Evolutionary conservation across 257 asterid species (phyloP).

Genomic region (Lycium barbarum): DNA sequence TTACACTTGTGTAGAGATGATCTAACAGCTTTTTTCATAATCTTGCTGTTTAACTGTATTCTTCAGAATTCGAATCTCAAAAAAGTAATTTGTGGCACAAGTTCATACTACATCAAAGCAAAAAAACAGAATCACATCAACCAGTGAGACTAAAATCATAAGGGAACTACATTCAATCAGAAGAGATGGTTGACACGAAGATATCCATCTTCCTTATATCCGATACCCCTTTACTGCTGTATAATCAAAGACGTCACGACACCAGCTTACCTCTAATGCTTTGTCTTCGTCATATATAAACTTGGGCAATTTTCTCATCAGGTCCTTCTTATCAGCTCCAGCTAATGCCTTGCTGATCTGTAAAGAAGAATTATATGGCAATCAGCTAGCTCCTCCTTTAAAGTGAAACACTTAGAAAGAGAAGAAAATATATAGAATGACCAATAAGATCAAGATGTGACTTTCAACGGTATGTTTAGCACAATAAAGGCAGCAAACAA

Average conservation of each 20-base stretch:
- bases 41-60: background rate
- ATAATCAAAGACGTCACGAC: background rate
- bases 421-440: background rate
- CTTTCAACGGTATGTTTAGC: background rate
- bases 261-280: conserved; percentile 69
- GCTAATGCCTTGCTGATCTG: conserved; percentile 79
- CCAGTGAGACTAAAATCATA: background rate
- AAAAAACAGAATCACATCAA: conserved; percentile 1
- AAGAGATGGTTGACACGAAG: background rate
- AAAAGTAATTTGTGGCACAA: background rate
- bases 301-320: conserved; percentile 86
- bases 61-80: background rate
- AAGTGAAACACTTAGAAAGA: conserved; percentile 15
- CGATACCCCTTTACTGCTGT: background rate
- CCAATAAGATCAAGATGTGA: background rate
- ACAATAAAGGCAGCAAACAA: background rate
- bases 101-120: background rate
- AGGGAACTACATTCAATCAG: background rate
- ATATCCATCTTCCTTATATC: background rate
- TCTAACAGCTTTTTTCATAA: background rate
- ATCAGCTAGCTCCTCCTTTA: conserved; percentile 28
- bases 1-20: background rate
- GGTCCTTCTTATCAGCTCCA: conserved; percentile 75
- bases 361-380: conserved; percentile 1
- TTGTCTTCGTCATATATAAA: conserved; percentile 86